Evolutionary conservation across 116 monocot species (phyloP).

Genomic region (Papilionanthe hybrid): DNA sequence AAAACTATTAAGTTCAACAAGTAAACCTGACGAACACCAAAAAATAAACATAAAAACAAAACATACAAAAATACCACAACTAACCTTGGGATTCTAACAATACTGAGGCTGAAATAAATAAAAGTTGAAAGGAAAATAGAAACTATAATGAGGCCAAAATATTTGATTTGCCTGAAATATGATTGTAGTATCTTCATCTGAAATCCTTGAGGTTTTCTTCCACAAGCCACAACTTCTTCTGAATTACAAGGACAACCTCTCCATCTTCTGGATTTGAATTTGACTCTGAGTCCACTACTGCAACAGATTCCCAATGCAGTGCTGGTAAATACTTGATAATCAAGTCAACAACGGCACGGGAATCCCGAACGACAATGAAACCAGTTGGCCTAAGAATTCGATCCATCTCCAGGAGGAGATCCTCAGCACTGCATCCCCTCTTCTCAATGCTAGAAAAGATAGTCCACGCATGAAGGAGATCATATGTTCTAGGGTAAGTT

Average conservation of each 20-base stretch:
- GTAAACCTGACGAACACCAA: too few species aligned
- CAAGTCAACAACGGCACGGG: background rate
- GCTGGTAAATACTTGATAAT: constrained; percentile 18
- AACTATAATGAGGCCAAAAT: constrained; percentile 1
- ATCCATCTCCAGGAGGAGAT: constrained; percentile 21
- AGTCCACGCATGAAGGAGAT: constrained; percentile 35
- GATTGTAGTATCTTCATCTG: background rate
- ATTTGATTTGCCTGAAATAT: background rate
- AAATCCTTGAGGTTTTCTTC: constrained; percentile 21
- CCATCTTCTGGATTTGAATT: constrained; percentile 14
- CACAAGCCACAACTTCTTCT: constrained; percentile 25
- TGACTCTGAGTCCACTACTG: background rate
- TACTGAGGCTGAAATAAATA: background rate
- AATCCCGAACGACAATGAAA: constrained; percentile 19
- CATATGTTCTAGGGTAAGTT: constrained; percentile 40
- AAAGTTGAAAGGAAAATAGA: background rate
- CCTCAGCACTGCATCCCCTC: constrained; percentile 23
- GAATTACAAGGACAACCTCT: constrained; percentile 13
- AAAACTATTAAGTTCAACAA: too few species aligned
- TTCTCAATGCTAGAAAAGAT: constrained; percentile 22
- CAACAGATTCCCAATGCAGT: constrained; percentile 18
- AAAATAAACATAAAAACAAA: too few species aligned
- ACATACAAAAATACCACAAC: background rate
- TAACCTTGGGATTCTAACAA: background rate
- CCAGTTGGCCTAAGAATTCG: constrained; percentile 24